A percentile compares a stretch with the other conserved stretches of the same genome.
Conservation (phyloP, 192 early-diverging fungal species). For the Podila horticola region DNA sequence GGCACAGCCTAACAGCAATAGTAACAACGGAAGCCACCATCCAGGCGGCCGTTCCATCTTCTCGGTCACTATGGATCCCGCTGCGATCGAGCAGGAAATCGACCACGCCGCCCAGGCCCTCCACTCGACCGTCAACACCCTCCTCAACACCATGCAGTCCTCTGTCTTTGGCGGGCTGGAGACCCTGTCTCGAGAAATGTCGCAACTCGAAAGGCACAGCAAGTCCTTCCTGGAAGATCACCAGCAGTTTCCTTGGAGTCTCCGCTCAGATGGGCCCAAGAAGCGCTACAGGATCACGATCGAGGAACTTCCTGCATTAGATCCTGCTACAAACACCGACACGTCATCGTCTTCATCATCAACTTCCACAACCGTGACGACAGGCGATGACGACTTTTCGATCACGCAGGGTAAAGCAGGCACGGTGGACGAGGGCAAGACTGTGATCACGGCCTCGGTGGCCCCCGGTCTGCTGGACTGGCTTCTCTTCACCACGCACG, state of each 20-base stretch:
- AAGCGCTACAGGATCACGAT: slow-evolving; percentile 46
- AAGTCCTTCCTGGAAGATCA: slow-evolving; percentile 20
- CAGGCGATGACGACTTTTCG: slow-evolving; percentile 29
- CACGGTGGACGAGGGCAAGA: slow-evolving; percentile 46
- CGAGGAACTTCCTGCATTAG: slow-evolving; percentile 33
- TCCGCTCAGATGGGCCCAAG: slow-evolving; percentile 36
- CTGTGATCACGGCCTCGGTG: slow-evolving; percentile 37
- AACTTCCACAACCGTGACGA: not conserved
- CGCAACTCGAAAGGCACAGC: slow-evolving; percentile 22
- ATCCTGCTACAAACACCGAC: not conserved
- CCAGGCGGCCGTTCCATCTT: slow-evolving; percentile 25
- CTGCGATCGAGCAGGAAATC: slow-evolving; percentile 33
- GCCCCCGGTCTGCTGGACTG: slow-evolving; percentile 44
- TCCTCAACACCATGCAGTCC: slow-evolving; percentile 42
- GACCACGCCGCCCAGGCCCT: slow-evolving; percentile 40
- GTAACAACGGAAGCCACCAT: not conserved
- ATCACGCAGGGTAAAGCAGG: slow-evolving; percentile 40
- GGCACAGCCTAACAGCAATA: not conserved
- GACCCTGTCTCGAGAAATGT: slow-evolving; percentile 30
- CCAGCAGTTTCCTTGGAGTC: slow-evolving; percentile 25
- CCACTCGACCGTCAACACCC: slow-evolving; percentile 33
- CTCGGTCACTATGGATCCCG: slow-evolving; percentile 38
- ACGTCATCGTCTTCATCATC: too few relatives aligned
- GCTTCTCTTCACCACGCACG: slow-evolving; percentile 48
- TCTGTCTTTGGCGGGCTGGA: slow-evolving; percentile 50